Conservation (phyloP, 495 filamentous ascomycete genomes). For the Oidiodendron maius region DNA sequence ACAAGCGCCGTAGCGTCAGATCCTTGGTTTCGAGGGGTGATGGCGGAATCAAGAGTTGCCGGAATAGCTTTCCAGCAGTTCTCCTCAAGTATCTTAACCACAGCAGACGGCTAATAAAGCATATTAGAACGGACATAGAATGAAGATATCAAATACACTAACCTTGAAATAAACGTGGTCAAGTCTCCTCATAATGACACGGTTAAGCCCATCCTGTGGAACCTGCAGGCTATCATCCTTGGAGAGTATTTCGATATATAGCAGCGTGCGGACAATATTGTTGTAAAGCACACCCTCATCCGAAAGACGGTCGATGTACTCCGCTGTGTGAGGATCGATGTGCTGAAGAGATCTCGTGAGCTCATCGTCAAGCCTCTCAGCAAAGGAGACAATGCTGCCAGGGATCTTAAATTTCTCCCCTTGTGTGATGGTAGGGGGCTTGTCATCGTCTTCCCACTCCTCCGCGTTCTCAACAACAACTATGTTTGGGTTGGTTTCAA, state of each 20-base stretch:
- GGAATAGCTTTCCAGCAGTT: conserved; percentile 86
- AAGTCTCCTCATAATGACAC: conserved; percentile 84
- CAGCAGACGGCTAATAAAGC: conserved; percentile 65
- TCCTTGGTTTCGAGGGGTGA: conserved; percentile 64
- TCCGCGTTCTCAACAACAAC: conserved; percentile 87
- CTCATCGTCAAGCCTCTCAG: conserved; percentile 95
- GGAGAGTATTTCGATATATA: conserved; percentile 78
- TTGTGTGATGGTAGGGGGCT: conserved; percentile 62
- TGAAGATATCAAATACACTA: conserved; percentile 15
- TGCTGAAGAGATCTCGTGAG: conserved; percentile 92
- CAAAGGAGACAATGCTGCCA: conserved; percentile 88
- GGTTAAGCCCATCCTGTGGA: conserved; percentile 78
- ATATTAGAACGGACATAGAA: conserved; percentile 22
- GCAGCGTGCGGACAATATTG: conserved; percentile 74
- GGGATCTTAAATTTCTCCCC: conserved; percentile 79
- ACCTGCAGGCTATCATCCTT: conserved; percentile 65
- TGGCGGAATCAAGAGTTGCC: conserved; percentile 60
- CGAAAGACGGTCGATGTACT: conserved; percentile 92
- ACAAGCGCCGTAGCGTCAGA: conserved; percentile 69
- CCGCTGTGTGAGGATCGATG: conserved; percentile 96
- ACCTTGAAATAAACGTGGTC: conserved; percentile 99
- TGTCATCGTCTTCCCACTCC: conserved; percentile 99
- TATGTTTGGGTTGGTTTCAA: conserved; percentile 71
- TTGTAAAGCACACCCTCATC: conserved; percentile 92
- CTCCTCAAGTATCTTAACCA: conserved; percentile 87